phyloP scores from a whole-genome alignment of 805 yeast genomes.

The Ogataea sp. region DNA sequence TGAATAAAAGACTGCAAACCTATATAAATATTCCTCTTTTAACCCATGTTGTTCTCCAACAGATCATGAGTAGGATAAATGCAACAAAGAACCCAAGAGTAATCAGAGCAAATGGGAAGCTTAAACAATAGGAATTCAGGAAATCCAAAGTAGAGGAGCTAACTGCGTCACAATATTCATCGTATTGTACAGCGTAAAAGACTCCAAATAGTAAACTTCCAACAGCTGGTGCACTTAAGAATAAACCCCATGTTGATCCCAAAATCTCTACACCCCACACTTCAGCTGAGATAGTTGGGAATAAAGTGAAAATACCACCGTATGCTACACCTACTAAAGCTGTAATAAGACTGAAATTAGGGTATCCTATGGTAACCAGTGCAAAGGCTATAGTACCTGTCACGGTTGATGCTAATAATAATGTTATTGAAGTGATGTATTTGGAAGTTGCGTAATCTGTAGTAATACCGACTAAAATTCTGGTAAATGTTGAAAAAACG shows the following conservation, averaged over 20 bases:
- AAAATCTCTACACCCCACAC: slow-evolving; percentile 83
- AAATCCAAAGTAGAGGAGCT: no score
- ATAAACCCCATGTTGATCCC: slow-evolving; percentile 87
- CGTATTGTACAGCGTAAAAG: slow-evolving; percentile 59
- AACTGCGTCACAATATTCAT: slow-evolving; percentile 25
- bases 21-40: not conserved
- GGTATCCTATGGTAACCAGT: slow-evolving; percentile 8
- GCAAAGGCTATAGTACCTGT: slow-evolving; percentile 4
- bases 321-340: slow-evolving; percentile 59
- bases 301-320: slow-evolving; percentile 77
- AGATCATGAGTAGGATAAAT: not conserved
- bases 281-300: slow-evolving; percentile 70
- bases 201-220: slow-evolving; percentile 67
- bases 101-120: not conserved
- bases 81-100: not conserved
- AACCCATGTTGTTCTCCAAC: not conserved
- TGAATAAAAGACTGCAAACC: no score
- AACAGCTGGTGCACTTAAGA: slow-evolving; percentile 82
- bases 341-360: slow-evolving; percentile 21
- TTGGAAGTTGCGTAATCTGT: slow-evolving; percentile 40
- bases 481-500: slow-evolving; percentile 54
- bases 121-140: not conserved
- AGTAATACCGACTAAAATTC: slow-evolving; percentile 57
- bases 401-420: slow-evolving; percentile 1
- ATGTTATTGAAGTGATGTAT: slow-evolving; percentile 4